phyloP scores from a whole-genome alignment of 768 basidiomycete species.

The Auriscalpium microsporum region DNA sequence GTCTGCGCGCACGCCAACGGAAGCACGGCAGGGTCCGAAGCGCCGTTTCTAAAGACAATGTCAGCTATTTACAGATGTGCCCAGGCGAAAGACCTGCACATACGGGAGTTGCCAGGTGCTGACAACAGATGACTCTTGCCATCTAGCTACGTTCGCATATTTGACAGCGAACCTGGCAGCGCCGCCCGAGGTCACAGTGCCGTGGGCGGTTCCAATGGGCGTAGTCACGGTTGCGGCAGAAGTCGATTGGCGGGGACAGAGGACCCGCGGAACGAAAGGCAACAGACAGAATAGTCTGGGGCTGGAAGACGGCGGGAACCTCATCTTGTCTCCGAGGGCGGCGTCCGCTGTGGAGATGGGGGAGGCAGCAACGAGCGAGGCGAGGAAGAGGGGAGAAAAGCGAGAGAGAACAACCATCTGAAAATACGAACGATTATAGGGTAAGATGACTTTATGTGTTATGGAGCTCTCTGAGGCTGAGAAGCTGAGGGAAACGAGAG shows the following conservation, averaged over 20 bases:
- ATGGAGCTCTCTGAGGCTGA: background rate
- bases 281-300: slow-evolving; percentile 37
- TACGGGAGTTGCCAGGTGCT: slow-evolving; percentile 59
- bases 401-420: slow-evolving; percentile 28
- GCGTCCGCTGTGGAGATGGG: slow-evolving; percentile 14
- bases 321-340: slow-evolving; percentile 2
- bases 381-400: slow-evolving; percentile 24
- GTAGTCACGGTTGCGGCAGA: slow-evolving; percentile 31
- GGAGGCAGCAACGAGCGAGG: slow-evolving; percentile 24
- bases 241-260: slow-evolving; percentile 34
- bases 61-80: background rate
- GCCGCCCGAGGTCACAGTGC: slow-evolving; percentile 38
- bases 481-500: background rate
- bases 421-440: slow-evolving; percentile 2
- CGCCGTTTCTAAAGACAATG: slow-evolving; percentile 33
- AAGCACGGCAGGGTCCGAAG: slow-evolving; percentile 41
- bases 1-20: slow-evolving; percentile 71
- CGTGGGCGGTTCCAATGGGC: slow-evolving; percentile 47
- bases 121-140: slow-evolving; percentile 46
- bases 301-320: slow-evolving; percentile 3
- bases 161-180: slow-evolving; percentile 54
- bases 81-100: slow-evolving; percentile 17
- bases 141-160: slow-evolving; percentile 58
- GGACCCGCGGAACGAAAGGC: slow-evolving; percentile 31
- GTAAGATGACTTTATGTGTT: slow-evolving; percentile 1